A percentile compares a stretch with the other conserved stretches of the same genome.
Evolutionary conservation across 1,284 basidiomycete species (phyloP).

Genomic region (Paramarasmius palmivorus): DNA sequence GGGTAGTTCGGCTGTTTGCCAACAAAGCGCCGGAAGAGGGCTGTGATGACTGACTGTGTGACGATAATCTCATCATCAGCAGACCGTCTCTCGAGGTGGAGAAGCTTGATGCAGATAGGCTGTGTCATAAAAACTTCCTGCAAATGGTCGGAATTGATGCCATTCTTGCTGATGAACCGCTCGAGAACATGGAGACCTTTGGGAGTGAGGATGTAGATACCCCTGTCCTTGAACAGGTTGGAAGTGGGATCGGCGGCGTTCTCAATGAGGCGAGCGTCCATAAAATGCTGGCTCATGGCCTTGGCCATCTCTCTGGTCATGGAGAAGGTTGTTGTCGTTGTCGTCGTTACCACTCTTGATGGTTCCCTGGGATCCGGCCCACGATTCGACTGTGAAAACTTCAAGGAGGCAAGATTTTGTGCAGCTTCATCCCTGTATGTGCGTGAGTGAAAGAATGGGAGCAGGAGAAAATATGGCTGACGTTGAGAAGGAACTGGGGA

Average conservation of each 20-base stretch:
- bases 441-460: conserved; percentile 17
- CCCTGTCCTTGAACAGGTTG: conserved; percentile 94
- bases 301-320: conserved; percentile 99
- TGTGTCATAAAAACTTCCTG: conserved; percentile 89
- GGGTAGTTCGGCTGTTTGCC: conserved; percentile 84
- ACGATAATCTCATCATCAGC: conserved; percentile 98
- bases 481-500: conserved; percentile 96
- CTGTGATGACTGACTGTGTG: conserved; percentile 90
- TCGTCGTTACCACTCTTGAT: conserved; percentile 95
- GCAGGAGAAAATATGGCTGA: conserved; percentile 9
- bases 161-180: conserved; percentile 99
- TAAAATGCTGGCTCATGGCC: conserved; percentile 98
- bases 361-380: conserved; percentile 97
- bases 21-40: conserved; percentile 93
- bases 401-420: conserved; percentile 90
- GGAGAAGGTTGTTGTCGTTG: conserved; percentile 98
- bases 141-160: conserved; percentile 93
- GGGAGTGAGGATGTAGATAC: conserved; percentile 93
- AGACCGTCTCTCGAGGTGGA: conserved; percentile 92
- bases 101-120: conserved; percentile 96
- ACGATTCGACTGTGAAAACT: conserved; percentile 99
- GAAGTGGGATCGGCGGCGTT: conserved; percentile 90
- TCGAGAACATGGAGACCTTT: conserved; percentile 99
- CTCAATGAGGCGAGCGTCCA: conserved; percentile 97
- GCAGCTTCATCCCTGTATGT: conserved; percentile 89